Evolutionary conservation across 306 rosid genomes (phyloP).

Genomic region (Vigna unguiculata): DNA sequence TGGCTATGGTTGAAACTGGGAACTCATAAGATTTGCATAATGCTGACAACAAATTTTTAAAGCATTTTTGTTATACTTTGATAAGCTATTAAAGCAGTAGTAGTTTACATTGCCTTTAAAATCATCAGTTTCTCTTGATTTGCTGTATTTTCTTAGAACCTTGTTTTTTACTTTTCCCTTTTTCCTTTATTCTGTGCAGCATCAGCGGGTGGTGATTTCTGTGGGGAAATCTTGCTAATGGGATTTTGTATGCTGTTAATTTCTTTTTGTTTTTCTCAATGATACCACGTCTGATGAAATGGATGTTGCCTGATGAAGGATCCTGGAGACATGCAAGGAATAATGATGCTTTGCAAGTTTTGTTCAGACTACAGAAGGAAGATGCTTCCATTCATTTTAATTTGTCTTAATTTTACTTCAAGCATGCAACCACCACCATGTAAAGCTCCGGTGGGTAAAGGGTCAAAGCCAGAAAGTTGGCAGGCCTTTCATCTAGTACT

Average conservation of each 20-base stretch:
- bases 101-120: background rate
- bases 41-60: slow-evolving; percentile 10
- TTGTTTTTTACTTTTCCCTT: background rate
- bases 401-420: slow-evolving; percentile 34
- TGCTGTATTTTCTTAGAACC: slow-evolving; percentile 18
- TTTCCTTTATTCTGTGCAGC: slow-evolving; percentile 55
- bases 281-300: slow-evolving; percentile 40
- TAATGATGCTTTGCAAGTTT: slow-evolving; percentile 54
- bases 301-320: slow-evolving; percentile 51
- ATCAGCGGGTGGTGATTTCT: slow-evolving; percentile 49
- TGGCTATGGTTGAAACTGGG: slow-evolving; percentile 23
- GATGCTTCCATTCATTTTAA: slow-evolving; percentile 44
- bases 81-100: slow-evolving; percentile 5
- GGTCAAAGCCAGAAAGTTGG: slow-evolving; percentile 87
- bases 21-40: slow-evolving; percentile 14
- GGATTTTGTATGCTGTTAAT: slow-evolving; percentile 47
- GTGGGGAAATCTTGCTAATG: slow-evolving; percentile 48
- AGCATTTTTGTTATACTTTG: slow-evolving; percentile 24
- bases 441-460: slow-evolving; percentile 46
- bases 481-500: slow-evolving; percentile 62
- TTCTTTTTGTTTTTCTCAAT: slow-evolving; percentile 39
- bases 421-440: slow-evolving; percentile 46
- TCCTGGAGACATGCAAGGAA: slow-evolving; percentile 48
- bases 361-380: slow-evolving; percentile 50
- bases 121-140: background rate